phyloP scores from a whole-genome alignment of 768 basidiomycete species.

The Tylopilus rubrobrunneus region DNA sequence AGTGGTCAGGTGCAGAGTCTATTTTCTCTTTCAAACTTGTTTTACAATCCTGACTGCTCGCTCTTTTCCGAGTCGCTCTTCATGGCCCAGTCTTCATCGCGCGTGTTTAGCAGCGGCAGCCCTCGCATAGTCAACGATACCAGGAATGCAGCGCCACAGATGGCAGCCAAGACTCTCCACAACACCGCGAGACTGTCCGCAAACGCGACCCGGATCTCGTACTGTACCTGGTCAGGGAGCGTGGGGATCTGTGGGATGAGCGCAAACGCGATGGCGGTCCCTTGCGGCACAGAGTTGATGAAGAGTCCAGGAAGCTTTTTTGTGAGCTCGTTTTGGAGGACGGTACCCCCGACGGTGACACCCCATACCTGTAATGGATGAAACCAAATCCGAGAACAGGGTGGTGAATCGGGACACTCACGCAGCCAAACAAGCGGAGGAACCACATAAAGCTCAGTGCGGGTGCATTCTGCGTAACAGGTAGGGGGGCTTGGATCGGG shows the following conservation, averaged over 20 bases:
- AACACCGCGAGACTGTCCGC: background rate
- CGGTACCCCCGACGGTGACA: background rate
- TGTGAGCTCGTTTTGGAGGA: background rate
- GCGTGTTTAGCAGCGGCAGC: background rate
- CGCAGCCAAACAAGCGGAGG: constrained; percentile 25
- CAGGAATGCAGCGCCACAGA: background rate
- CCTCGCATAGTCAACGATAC: background rate
- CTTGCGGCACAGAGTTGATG: background rate
- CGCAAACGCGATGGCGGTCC: background rate
- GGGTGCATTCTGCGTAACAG: background rate
- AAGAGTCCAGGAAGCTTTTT: background rate
- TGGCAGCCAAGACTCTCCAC: background rate
- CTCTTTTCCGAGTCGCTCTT: background rate
- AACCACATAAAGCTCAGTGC: background rate
- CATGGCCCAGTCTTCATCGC: background rate
- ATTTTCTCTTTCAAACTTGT: background rate
- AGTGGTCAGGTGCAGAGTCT: background rate
- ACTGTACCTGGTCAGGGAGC: background rate
- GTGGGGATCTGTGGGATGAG: background rate
- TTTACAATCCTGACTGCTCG: background rate
- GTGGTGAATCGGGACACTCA: constrained; percentile 8
- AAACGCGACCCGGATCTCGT: background rate
- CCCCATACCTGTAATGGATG: background rate
- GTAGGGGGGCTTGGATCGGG: constrained; percentile 18
- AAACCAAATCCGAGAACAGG: background rate